Evolutionary conservation across 768 basidiomycete species (phyloP), one percentile per base, ranked within the genome.

Genomic region (Pleurotus tuoliensis): DNA sequence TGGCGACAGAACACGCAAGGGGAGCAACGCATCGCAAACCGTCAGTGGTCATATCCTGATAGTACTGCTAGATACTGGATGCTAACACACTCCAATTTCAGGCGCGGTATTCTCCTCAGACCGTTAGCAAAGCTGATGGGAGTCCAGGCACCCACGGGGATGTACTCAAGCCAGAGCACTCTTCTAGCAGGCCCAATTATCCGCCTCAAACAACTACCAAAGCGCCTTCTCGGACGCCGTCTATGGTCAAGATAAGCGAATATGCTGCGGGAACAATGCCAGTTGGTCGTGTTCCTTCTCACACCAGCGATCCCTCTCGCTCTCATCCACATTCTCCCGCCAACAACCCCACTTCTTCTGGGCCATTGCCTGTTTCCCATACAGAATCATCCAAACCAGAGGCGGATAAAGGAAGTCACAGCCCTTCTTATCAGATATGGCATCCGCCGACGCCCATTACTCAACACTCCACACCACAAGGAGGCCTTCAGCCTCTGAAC

Each of bases 31-130:
- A 18, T 53, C 51, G 9, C 51, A 53, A 43, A 53, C 34, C 41
- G 51, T 53, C 7, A 41, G 51, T 30, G 8, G 11, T 3, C 51
- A 13, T 7, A n/a, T 50, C 15, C 18, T 50, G 47, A 5, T n/a
- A 13, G 2, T 30, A 8, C 13, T 20, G 20, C 20, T 20, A 13
- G 41, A 38, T n/a, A 38, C 30, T n/a, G 8, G 16, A 15, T 15
- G 11, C 24, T 47, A 3, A 20, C 18, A 24, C 15, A 1, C 25
- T 9, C 30, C 30, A 11, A 34, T 34, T 2, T 22, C n/a, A 53
- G 51, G 51, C 51, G 18, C 51, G 51, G 9, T 41, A 40, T 24
- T 53, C 51, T n/a, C 51, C 51, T n/a, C 51, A 53, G n/a, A 24
- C 39, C n/a, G 20, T 25, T 9, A 30, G n/a, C 16, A 39, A 30